phyloP scores from a whole-genome alignment of 2,329 filamentous ascomycete genomes.

The Hypoxylon sp. region DNA sequence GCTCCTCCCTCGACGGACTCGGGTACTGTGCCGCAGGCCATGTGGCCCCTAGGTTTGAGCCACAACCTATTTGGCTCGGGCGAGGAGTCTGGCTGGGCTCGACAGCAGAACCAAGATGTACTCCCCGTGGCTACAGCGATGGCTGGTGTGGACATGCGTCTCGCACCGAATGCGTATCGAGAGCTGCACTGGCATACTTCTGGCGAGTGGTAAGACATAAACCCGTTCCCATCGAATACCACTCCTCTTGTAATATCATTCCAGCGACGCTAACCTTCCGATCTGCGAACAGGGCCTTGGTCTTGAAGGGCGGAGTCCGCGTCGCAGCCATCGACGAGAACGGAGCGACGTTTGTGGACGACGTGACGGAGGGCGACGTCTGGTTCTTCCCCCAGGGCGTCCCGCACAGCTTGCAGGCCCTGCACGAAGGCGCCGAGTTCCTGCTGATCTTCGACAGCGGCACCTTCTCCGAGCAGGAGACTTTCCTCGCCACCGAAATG shows the following conservation, averaged over 20 bases:
- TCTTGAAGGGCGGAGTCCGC: conserved; percentile 66
- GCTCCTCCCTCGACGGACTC: conserved; percentile 67
- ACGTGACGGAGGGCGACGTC: conserved; percentile 63
- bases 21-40: conserved; percentile 60
- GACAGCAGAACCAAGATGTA: conserved; percentile 65
- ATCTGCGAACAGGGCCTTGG: conserved; percentile 52
- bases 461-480: conserved; percentile 69
- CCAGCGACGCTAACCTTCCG: conserved; percentile 18
- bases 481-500: conserved; percentile 68
- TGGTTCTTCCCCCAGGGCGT: conserved; percentile 67
- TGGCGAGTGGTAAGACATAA: conserved; percentile 45
- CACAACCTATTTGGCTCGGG: conserved; percentile 62
- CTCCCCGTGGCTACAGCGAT: conserved; percentile 64
- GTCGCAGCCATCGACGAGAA: conserved; percentile 66
- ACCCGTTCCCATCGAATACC: not conserved
- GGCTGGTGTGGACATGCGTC: conserved; percentile 71
- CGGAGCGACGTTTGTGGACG: conserved; percentile 61
- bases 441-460: conserved; percentile 72
- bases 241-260: not conserved
- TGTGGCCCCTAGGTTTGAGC: conserved; percentile 68
- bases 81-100: conserved; percentile 63
- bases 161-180: conserved; percentile 68
- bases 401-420: conserved; percentile 66
- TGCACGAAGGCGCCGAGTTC: conserved; percentile 68
- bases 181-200: conserved; percentile 74